Evolutionary conservation across 768 basidiomycete genomes (phyloP).

Genomic region (Chalciporus sphaerocephalus): DNA sequence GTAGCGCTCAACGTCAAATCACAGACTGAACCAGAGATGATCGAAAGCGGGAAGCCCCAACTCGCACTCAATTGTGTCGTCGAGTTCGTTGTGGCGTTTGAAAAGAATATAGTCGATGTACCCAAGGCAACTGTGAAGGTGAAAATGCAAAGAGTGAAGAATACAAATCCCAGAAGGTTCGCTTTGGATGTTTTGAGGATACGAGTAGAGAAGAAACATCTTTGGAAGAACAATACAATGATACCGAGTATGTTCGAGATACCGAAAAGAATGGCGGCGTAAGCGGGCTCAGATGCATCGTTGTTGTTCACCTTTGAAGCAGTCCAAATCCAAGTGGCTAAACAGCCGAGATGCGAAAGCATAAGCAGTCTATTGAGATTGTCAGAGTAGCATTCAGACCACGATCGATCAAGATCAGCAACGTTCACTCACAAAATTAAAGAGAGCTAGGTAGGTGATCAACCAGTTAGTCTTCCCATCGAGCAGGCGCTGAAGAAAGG

Average conservation of each 20-base stretch:
- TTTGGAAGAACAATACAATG: constrained; percentile 11
- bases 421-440: constrained; percentile 17
- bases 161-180: constrained; percentile 9
- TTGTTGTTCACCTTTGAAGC: background rate
- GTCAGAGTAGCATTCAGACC: constrained; percentile 6
- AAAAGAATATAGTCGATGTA: constrained; percentile 17
- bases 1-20: constrained; percentile 14
- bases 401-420: background rate
- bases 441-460: constrained; percentile 9
- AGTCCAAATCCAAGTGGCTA: constrained; percentile 20
- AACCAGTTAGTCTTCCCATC: constrained; percentile 3
- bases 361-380: constrained; percentile 12
- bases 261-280: constrained; percentile 15
- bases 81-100: background rate
- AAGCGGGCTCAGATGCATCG: constrained; percentile 6
- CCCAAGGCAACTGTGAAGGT: constrained; percentile 22
- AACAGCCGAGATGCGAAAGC: constrained; percentile 15
- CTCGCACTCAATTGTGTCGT: constrained; percentile 5
- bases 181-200: constrained; percentile 16
- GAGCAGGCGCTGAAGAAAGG: background rate
- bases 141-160: constrained; percentile 16
- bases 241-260: constrained; percentile 14
- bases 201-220: constrained; percentile 20
- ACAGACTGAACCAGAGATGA: constrained; percentile 16
- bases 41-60: constrained; percentile 19